Conservation (phyloP, 371 early-diverging fungal species). For the Zancudomyces culisetae region DNA sequence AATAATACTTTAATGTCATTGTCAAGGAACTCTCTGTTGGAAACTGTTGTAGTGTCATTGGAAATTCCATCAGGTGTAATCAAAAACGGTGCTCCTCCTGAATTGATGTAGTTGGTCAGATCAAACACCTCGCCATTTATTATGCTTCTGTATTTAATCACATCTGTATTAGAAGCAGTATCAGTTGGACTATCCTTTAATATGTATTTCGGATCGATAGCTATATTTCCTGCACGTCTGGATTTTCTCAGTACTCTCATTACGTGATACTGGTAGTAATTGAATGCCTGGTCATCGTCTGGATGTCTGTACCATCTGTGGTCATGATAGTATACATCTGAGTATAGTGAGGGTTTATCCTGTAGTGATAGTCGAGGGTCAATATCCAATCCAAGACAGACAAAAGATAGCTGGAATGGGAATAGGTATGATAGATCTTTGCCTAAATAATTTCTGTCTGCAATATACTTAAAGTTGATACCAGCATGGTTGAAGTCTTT, state of each 20-base stretch:
- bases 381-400: conserved; percentile 26
- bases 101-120: conserved; percentile 46
- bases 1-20: conserved; percentile 35
- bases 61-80: conserved; percentile 14
- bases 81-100: conserved; percentile 24
- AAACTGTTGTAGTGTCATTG: conserved; percentile 19
- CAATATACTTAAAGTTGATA: conserved; percentile 30
- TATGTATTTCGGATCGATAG: conserved; percentile 19
- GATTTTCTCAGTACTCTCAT: conserved; percentile 34
- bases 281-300: conserved; percentile 12
- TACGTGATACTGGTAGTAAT: conserved; percentile 47
- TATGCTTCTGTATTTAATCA: conserved; percentile 34
- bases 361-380: conserved; percentile 24
- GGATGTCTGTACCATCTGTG: conserved; percentile 27
- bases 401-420: conserved; percentile 50
- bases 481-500: conserved; percentile 31
- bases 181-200: conserved; percentile 17
- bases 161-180: conserved; percentile 15
- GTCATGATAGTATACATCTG: conserved; percentile 31
- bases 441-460: conserved; percentile 20
- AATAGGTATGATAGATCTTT: conserved; percentile 28
- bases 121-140: conserved; percentile 59
- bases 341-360: conserved; percentile 15
- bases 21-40: conserved; percentile 22
- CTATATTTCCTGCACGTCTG: conserved; percentile 51